phyloP scores from a whole-genome alignment of 495 filamentous ascomycete genomes.

The Penicillium ochrochloron region DNA sequence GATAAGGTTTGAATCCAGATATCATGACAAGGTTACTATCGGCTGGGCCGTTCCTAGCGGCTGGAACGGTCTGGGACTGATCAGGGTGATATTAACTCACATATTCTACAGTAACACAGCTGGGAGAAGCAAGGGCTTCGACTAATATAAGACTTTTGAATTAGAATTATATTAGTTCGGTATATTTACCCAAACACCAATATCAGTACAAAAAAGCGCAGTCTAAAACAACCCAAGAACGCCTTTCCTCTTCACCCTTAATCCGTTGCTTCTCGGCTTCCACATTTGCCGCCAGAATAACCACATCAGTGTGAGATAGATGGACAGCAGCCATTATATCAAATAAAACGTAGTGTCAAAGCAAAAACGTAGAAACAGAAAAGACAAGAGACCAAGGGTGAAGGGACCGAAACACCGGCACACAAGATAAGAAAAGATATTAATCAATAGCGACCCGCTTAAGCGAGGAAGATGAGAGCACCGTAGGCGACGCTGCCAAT shows the following conservation, averaged over 20 bases:
- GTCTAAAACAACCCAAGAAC: slow-evolving; percentile 22
- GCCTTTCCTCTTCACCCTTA: slow-evolving; percentile 13
- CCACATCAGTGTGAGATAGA: background rate
- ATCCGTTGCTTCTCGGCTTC: background rate
- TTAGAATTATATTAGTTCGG: slow-evolving; percentile 24
- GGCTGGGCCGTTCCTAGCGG: background rate
- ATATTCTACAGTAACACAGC: background rate
- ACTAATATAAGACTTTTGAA: slow-evolving; percentile 10
- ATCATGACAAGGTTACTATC: slow-evolving; percentile 11
- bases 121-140: background rate
- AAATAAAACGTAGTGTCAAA: background rate
- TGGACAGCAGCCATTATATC: slow-evolving; percentile 27
- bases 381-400: background rate
- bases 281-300: background rate
- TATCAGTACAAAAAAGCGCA: slow-evolving; percentile 15
- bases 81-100: background rate
- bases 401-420: slow-evolving; percentile 21
- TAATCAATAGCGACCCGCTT: slow-evolving; percentile 19
- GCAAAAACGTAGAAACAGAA: background rate
- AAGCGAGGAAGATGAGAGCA: slow-evolving; percentile 34
- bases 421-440: slow-evolving; percentile 12
- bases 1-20: slow-evolving; percentile 19
- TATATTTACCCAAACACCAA: slow-evolving; percentile 18
- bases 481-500: slow-evolving; percentile 39
- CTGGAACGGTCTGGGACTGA: background rate